phyloP scores from a whole-genome alignment of 345 rosid species.

The Acer campestre region DNA sequence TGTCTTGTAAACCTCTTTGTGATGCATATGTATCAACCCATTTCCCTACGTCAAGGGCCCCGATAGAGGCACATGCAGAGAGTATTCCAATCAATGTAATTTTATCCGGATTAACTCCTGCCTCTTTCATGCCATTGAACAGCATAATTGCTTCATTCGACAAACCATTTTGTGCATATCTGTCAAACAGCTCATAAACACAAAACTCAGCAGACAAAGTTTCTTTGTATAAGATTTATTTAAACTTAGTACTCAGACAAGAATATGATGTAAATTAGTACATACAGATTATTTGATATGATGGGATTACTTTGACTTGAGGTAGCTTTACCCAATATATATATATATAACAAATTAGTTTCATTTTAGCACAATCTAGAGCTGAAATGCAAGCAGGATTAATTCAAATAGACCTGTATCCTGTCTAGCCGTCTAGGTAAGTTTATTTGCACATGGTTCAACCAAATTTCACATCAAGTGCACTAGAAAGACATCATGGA shows the following conservation, averaged over 20 bases:
- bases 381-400: neutral
- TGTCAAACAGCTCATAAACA: conserved; percentile 28
- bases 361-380: neutral
- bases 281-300: neutral
- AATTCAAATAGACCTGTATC: neutral
- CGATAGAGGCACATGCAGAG: conserved; percentile 80
- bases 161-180: conserved; percentile 83
- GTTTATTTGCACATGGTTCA: neutral
- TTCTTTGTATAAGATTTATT: conserved; percentile 4
- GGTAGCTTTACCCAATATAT: neutral
- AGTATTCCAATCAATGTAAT: conserved; percentile 61
- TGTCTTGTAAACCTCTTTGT: conserved; percentile 41
- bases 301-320: neutral
- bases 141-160: conserved; percentile 67
- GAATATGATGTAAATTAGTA: neutral
- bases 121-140: conserved; percentile 55
- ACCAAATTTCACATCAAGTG: no score
- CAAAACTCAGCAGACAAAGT: conserved; percentile 1
- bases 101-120: conserved; percentile 46
- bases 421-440: neutral
- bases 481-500: no score
- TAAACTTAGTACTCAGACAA: neutral
- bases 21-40: conserved; percentile 56
- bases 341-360: neutral
- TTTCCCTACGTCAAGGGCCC: conserved; percentile 78